A percentile compares a stretch with the other conserved stretches of the same genome.
Conservation (phyloP, 164 flowering plant genomes). For the Chimonanthus salicifolius region DNA sequence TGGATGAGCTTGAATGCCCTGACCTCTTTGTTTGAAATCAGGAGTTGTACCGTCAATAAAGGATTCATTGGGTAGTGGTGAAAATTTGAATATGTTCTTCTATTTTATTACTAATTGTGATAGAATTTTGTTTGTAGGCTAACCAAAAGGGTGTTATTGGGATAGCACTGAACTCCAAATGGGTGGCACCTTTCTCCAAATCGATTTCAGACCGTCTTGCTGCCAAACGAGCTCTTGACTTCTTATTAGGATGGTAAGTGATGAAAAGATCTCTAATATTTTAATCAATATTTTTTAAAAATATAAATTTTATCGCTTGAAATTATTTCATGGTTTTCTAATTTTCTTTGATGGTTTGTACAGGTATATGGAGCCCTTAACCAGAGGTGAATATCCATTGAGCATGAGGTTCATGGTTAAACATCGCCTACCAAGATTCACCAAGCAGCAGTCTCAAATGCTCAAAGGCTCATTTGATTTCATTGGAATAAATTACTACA, state of each 20-base stretch:
- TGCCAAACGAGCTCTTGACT: conserved; percentile 47
- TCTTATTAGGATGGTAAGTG: conserved; percentile 35
- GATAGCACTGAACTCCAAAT: conserved; percentile 33
- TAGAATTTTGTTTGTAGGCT: conserved; percentile 23
- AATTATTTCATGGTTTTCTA: too few relatives aligned
- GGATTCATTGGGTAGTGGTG: too few relatives aligned
- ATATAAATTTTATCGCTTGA: too few relatives aligned
- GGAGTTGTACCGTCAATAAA: too few relatives aligned
- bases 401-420: conserved; percentile 34
- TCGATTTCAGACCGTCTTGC: conserved; percentile 24
- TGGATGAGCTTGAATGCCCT: too few relatives aligned
- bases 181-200: conserved; percentile 38
- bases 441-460: conserved; percentile 28
- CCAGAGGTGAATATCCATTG: conserved; percentile 45
- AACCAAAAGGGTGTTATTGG: conserved; percentile 61
- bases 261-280: too few relatives aligned
- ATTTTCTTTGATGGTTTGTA: not conserved
- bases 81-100: too few relatives aligned
- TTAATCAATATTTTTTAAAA: too few relatives aligned
- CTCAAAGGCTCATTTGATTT: conserved; percentile 33
- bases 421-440: conserved; percentile 47
- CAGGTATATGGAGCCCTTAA: conserved; percentile 50
- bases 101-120: too few relatives aligned
- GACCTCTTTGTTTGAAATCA: too few relatives aligned
- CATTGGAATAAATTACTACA: conserved; percentile 40